Base-by-base conservation (phyloP, 768 basidiomycete species). In the Tricholoma bakamatsutake region DNA sequence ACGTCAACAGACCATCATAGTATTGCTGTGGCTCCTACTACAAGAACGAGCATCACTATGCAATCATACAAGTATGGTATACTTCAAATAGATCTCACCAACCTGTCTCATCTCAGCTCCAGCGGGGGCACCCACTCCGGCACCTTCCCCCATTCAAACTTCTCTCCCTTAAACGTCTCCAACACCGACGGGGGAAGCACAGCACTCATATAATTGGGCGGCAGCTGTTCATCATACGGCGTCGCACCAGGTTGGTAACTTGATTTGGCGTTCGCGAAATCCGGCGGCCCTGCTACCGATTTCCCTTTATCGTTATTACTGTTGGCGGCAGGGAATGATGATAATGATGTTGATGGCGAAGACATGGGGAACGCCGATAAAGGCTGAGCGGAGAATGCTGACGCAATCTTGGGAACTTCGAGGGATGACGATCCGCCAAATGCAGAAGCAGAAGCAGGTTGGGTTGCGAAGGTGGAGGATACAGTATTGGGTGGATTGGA, bases 71-170 rank as follows among this genome's bases (percentile, higher is more conserved):
- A 40, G 24, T 17, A 9, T 28, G 28, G 42, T n/a, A 48, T 10
- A 30, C 8, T 15, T 31, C 27, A 47, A 30, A 15, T 1, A 30
- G 11, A 28, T 15, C 39, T 50, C 33, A 50, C 37, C 50, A 50
- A 46, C 33, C 12, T n/a, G 33, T 18, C 42, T 70, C 73, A 84
- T 55, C 84, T 72, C 56, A 84, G 63, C 62, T 83, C 80, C 52
- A 80, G 61, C 8, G 87, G 89, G 37, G 88, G 89, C 54, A 85
- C 73, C 82, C 83, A 89, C 56, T 88, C 87, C 1, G 88, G 88
- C 47, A 91, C 76, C 57, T 78, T 78, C 48, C 66, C 84, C 81
- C 81, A 87, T 62, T 82, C 82, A 61, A 90, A 91, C 68, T 69
- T 81, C 53, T 73, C 70, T 17, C 69, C 69, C 59, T 71, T 64